A percentile compares a stretch with the other conserved stretches of the same genome.
These are phyloP conservation scores for Tetrahymena thermophila DNA, from an alignment of 73 alveolate genomes.

Conservation along the genomic window DNA sequence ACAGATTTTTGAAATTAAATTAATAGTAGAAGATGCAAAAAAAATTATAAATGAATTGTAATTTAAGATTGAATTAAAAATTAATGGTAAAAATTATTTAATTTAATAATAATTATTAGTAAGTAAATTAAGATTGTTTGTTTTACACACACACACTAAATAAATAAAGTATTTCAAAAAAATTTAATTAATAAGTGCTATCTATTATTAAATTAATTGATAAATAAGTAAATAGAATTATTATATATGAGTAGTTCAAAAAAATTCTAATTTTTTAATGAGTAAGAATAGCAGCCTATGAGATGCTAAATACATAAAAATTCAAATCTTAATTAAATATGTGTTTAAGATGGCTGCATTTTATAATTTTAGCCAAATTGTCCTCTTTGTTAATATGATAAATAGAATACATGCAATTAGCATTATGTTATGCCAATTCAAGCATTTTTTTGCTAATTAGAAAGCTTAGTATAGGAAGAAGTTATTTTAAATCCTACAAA, in stretches of 20 bases:
- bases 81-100: background rate
- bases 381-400: background rate
- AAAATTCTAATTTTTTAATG: background rate
- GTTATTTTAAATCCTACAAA: background rate
- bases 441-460: background rate
- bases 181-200: too few relatives aligned
- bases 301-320: background rate
- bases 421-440: background rate
- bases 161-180: too few relatives aligned
- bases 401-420: background rate
- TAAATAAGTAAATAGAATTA: too few relatives aligned
- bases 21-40: too few relatives aligned
- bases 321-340: background rate
- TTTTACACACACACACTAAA: too few relatives aligned
- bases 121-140: too few relatives aligned
- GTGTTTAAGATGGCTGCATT: background rate
- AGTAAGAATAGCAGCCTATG: background rate
- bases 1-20: too few relatives aligned
- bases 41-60: too few relatives aligned
- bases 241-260: background rate
- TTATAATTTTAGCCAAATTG: background rate
- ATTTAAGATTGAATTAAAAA: too few relatives aligned
- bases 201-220: too few relatives aligned
- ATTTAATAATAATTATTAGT: too few relatives aligned
- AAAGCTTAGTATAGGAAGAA: background rate